Percentiles rank a stretch among this genome's conserved stretches.
phyloP scores from a whole-genome alignment of 2,329 filamentous ascomycete genomes.

The Aureobasidium sp. region DNA sequence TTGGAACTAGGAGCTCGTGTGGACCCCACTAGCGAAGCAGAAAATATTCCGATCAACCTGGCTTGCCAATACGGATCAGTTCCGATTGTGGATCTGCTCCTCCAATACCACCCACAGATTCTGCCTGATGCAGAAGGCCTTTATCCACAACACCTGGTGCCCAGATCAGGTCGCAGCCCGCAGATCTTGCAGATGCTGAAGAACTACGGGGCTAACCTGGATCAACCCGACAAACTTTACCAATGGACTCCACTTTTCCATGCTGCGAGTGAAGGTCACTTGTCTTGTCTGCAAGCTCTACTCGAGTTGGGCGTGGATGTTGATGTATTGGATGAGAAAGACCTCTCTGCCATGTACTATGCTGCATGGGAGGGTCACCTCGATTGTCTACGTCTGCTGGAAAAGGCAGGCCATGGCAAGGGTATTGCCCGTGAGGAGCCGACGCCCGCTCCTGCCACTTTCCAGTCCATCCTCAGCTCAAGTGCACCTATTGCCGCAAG shows the following conservation, averaged over 20 bases:
- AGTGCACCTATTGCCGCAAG: constrained; percentile 48
- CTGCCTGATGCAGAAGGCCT: constrained; percentile 93
- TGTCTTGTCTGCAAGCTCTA: constrained; percentile 75
- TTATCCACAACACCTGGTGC: constrained; percentile 94
- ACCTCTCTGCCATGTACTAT: constrained; percentile 92
- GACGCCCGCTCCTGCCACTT: constrained; percentile 29
- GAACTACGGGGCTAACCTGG: constrained; percentile 78
- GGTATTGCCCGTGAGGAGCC: constrained; percentile 32
- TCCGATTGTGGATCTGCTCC: constrained; percentile 74
- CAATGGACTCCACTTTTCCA: constrained; percentile 97
- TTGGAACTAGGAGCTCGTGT: constrained; percentile 74
- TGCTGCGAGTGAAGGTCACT: constrained; percentile 91
- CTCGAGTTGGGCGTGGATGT: constrained; percentile 72
- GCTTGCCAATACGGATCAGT: constrained; percentile 90
- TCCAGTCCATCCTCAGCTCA: constrained; percentile 16
- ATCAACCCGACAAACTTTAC: constrained; percentile 92
- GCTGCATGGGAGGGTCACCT: constrained; percentile 96
- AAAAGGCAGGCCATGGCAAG: constrained; percentile 41
- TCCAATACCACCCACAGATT: constrained; percentile 72
- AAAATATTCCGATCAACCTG: constrained; percentile 89
- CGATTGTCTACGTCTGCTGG: constrained; percentile 85
- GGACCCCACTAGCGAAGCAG: constrained; percentile 75
- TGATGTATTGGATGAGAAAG: constrained; percentile 83
- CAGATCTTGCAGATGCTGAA: constrained; percentile 73
- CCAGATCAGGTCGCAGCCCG: constrained; percentile 76